These are phyloP conservation scores for Nicotiana attenuata DNA, from an alignment of 257 asterid species.

Conservation along the genomic window DNA sequence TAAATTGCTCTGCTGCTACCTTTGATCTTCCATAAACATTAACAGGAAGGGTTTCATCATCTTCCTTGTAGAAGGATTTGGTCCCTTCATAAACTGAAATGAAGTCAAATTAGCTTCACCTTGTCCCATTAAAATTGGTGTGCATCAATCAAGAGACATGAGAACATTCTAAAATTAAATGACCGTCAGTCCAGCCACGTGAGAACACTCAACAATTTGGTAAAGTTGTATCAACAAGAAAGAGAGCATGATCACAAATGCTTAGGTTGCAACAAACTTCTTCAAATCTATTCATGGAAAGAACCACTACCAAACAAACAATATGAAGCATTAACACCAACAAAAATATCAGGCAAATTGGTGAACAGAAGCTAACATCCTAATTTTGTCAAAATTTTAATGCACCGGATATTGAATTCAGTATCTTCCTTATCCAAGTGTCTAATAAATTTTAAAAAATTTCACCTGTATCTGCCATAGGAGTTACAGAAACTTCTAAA, in stretches of 20 bases:
- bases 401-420: not conserved
- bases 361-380: not conserved
- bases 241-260: not conserved
- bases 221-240: not conserved
- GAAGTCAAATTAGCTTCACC: slow-evolving; percentile 15
- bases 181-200: not conserved
- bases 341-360: not conserved
- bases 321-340: not conserved
- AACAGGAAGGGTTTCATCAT: slow-evolving; percentile 77
- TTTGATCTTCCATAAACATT: slow-evolving; percentile 91
- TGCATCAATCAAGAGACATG: not conserved
- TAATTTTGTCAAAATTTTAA: not conserved
- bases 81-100: slow-evolving; percentile 86
- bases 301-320: not conserved
- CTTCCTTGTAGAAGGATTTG: slow-evolving; percentile 85
- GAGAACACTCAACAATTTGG: not conserved
- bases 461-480: not conserved
- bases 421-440: not conserved
- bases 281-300: not conserved
- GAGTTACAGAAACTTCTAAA: not conserved
- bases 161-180: not conserved
- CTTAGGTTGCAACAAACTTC: not conserved
- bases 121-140: not conserved
- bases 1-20: slow-evolving; percentile 72
- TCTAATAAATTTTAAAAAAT: not conserved